These are phyloP conservation scores for Alternaria sp. DNA, from an alignment of 2,329 filamentous ascomycete species.

Conservation along the genomic window DNA sequence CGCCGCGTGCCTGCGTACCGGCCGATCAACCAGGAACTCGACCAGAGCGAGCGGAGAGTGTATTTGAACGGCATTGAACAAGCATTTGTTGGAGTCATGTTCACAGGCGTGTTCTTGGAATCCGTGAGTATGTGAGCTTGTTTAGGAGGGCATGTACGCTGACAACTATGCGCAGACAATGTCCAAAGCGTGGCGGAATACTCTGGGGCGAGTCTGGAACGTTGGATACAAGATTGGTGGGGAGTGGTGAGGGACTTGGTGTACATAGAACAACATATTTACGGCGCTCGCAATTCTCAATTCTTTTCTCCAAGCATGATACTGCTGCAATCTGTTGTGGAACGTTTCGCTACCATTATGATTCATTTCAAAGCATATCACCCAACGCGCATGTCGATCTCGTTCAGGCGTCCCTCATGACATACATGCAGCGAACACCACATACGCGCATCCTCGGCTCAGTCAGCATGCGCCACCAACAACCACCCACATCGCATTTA, in stretches of 20 bases:
- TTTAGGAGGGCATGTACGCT: not conserved
- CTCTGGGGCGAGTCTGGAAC: constrained; percentile 57
- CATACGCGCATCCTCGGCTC: not conserved
- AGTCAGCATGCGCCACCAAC: not conserved
- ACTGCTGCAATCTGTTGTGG: not conserved
- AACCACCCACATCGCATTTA: not conserved
- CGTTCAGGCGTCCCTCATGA: constrained; percentile 1
- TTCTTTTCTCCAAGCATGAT: not conserved
- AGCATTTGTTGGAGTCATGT: constrained; percentile 59
- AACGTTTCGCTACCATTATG: not conserved
- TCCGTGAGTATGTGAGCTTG: constrained; percentile 44
- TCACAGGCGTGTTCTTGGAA: constrained; percentile 55
- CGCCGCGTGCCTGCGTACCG: constrained; percentile 57
- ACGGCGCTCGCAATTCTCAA: not conserved
- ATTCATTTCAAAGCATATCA: not conserved
- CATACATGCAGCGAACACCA: not conserved
- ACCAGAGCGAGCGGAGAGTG: constrained; percentile 52
- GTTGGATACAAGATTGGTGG: constrained; percentile 62
- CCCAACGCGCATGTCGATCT: not conserved
- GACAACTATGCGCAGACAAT: constrained; percentile 39
- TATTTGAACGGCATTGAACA: constrained; percentile 55
- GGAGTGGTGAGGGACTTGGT: constrained; percentile 51
- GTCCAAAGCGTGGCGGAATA: constrained; percentile 58
- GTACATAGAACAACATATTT: not conserved
- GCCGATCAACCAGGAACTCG: constrained; percentile 54